Conservation (phyloP, 2,329 filamentous ascomycete genomes). For the Diaporthe eres region DNA sequence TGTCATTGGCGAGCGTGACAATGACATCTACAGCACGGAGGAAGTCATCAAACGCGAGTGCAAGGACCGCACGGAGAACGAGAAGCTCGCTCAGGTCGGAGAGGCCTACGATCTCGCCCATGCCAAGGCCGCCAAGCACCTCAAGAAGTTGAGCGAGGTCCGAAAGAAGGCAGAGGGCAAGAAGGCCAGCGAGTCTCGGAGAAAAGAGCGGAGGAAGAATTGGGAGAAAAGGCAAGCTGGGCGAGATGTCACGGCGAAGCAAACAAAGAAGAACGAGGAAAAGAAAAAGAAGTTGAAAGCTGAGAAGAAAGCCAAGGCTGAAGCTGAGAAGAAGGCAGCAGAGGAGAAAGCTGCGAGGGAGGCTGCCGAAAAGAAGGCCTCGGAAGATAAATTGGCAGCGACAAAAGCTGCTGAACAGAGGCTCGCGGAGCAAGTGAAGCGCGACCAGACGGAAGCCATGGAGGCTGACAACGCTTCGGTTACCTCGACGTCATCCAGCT, state of each 20-base stretch:
- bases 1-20: slow-evolving; percentile 75
- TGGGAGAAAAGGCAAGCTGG: slow-evolving; percentile 56
- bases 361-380: slow-evolving; percentile 45
- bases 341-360: slow-evolving; percentile 45
- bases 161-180: slow-evolving; percentile 65
- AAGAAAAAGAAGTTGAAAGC: slow-evolving; percentile 56
- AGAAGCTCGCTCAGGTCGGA: slow-evolving; percentile 81
- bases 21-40: slow-evolving; percentile 68
- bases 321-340: slow-evolving; percentile 44
- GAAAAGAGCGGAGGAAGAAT: slow-evolving; percentile 56
- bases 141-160: slow-evolving; percentile 60
- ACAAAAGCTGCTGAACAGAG: slow-evolving; percentile 19
- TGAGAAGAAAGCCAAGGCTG: slow-evolving; percentile 54
- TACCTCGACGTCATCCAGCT: slow-evolving; percentile 43
- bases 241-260: slow-evolving; percentile 55
- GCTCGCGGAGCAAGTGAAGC: slow-evolving; percentile 8
- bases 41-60: slow-evolving; percentile 77
- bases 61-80: slow-evolving; percentile 75
- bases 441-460: not conserved
- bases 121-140: slow-evolving; percentile 63
- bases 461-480: slow-evolving; percentile 43
- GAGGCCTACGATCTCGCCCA: slow-evolving; percentile 80
- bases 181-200: slow-evolving; percentile 60
- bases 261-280: slow-evolving; percentile 58
- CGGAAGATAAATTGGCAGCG: slow-evolving; percentile 27